Evolutionary conservation across 2,329 filamentous ascomycete genomes (phyloP).

Genomic region (Epichloe typhina): DNA sequence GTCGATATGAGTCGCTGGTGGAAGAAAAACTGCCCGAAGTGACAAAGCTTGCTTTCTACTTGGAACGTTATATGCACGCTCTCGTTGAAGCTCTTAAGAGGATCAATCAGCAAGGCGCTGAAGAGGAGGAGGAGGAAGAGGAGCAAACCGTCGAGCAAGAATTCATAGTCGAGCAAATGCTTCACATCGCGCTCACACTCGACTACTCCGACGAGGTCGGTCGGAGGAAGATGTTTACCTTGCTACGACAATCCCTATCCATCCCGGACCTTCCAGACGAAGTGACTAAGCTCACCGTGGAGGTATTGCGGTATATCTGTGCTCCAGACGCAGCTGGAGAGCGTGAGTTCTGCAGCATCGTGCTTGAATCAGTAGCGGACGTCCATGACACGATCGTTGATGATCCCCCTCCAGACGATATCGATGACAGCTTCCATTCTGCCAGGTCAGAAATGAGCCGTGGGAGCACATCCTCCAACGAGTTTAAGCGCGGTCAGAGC

Average conservation of each 20-base stretch:
- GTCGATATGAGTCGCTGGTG: conserved; percentile 59
- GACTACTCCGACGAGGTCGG: conserved; percentile 98
- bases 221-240: conserved; percentile 85
- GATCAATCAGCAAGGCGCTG: conserved; percentile 39
- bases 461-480: conserved; percentile 41
- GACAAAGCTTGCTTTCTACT: conserved; percentile 74
- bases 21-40: conserved; percentile 96
- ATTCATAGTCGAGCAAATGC: conserved; percentile 88
- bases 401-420: conserved; percentile 43
- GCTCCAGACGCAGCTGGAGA: conserved; percentile 61
- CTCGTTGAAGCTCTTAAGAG: conserved; percentile 51
- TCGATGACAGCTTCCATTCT: conserved; percentile 75
- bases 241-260: conserved; percentile 74
- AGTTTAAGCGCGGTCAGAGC: conserved; percentile 26
- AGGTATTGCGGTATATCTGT: conserved; percentile 72
- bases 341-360: conserved; percentile 69
- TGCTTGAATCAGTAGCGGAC: conserved; percentile 89
- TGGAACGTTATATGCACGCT: conserved; percentile 65
- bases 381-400: conserved; percentile 88
- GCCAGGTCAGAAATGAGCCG: conserved; percentile 74
- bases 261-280: conserved; percentile 84
- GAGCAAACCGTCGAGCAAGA: conserved; percentile 83
- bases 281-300: conserved; percentile 74
- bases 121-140: conserved; percentile 50
- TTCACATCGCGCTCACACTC: conserved; percentile 81